A percentile compares a stretch with the other conserved stretches of the same genome.
Conservation (phyloP, 371 early-diverging fungal species). For the Basidiobolus meristosporus region DNA sequence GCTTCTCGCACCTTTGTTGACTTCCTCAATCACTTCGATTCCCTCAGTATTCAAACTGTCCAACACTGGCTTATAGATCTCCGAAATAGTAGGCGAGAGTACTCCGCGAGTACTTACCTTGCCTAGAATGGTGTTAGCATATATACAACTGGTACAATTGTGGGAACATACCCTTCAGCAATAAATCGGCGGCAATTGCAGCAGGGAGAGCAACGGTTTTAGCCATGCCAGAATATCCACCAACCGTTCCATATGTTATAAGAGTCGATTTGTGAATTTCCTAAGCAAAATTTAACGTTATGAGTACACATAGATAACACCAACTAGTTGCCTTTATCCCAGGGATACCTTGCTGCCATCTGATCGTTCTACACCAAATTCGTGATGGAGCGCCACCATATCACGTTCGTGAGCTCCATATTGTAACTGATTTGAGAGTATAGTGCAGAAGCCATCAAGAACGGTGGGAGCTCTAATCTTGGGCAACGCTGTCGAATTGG, state of each 20-base stretch:
- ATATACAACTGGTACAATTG: not conserved
- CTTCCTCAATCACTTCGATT: slow-evolving; percentile 44
- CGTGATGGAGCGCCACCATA: slow-evolving; percentile 78
- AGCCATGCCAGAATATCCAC: slow-evolving; percentile 74
- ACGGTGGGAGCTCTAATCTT: slow-evolving; percentile 9
- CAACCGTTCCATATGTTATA: slow-evolving; percentile 50
- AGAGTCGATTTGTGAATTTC: slow-evolving; percentile 54
- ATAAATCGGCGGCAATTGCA: slow-evolving; percentile 68
- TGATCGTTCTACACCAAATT: slow-evolving; percentile 43
- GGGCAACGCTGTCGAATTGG: not conserved
- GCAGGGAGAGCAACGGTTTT: slow-evolving; percentile 77
- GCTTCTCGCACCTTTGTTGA: not conserved
- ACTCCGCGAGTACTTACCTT: slow-evolving; percentile 45
- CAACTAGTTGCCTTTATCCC: too few relatives aligned
- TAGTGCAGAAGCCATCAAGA: slow-evolving; percentile 57
- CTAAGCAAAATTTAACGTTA: slow-evolving; percentile 4
- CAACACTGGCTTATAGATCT: slow-evolving; percentile 59
- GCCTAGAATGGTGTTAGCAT: not conserved
- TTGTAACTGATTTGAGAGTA: slow-evolving; percentile 43
- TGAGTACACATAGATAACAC: not conserved
- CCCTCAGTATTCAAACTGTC: slow-evolving; percentile 48
- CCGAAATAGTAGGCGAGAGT: slow-evolving; percentile 46
- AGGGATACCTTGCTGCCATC: slow-evolving; percentile 18
- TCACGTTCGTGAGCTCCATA: slow-evolving; percentile 62
- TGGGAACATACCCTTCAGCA: slow-evolving; percentile 32